Conservation (phyloP, 192 early-diverging fungal genomes). For the Pilaira anomala region DNA sequence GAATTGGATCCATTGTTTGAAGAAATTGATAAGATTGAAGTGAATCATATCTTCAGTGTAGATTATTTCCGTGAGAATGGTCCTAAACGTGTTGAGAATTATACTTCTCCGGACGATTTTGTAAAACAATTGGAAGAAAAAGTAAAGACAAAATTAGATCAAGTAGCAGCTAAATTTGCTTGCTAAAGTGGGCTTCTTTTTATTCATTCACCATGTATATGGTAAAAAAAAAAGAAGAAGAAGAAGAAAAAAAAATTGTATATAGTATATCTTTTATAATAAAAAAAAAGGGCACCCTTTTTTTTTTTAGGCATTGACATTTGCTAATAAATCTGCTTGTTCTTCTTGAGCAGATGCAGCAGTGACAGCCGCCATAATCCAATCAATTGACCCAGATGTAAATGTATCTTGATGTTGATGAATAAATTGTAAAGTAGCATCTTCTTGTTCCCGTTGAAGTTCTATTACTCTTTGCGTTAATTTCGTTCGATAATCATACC, state of each 20-base stretch:
- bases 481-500: conserved; percentile 1
- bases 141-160: background rate
- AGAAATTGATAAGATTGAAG: conserved; percentile 5
- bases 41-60: conserved; percentile 4
- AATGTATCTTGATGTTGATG: background rate
- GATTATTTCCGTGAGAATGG: conserved; percentile 19
- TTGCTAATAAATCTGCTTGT: background rate
- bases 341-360: conserved; percentile 9
- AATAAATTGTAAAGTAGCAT: background rate
- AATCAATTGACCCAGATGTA: background rate
- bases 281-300: too few relatives aligned
- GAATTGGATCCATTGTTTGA: conserved; percentile 1
- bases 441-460: background rate
- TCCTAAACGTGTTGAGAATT: background rate
- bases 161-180: background rate
- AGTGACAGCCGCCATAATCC: conserved; percentile 5
- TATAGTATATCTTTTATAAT: too few relatives aligned
- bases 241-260: background rate
- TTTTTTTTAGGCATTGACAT: background rate
- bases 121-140: background rate
- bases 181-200: background rate
- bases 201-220: background rate
- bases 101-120: background rate
- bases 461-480: background rate
- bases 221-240: background rate